Evolutionary conservation across 352 stramenopile species (phyloP).

Genomic region (Phytophthora cactorum): DNA sequence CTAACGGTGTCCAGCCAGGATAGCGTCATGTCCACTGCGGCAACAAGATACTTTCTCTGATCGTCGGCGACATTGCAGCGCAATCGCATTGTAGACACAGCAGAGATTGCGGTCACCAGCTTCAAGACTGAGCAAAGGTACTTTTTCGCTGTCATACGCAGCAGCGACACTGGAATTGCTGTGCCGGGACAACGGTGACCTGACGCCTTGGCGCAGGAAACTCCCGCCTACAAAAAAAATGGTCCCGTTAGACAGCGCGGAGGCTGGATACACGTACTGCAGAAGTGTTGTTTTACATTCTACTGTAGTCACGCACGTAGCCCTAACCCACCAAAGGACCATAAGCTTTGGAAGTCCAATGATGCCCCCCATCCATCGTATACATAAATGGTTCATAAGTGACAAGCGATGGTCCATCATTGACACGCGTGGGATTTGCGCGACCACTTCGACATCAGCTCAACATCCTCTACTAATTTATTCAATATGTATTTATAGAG

Average conservation of each 20-base stretch:
- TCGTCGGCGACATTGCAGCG: slow-evolving; percentile 22
- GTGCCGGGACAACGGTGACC: slow-evolving; percentile 25
- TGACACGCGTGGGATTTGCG: slow-evolving; percentile 27
- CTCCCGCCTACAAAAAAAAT: slow-evolving; percentile 23
- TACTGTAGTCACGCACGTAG: background rate
- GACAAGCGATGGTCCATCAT: background rate
- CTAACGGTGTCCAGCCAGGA: background rate
- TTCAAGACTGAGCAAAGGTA: slow-evolving; percentile 13
- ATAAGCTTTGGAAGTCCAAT: background rate
- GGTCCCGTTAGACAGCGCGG: slow-evolving; percentile 22
- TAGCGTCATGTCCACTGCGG: slow-evolving; percentile 15
- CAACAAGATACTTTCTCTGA: slow-evolving; percentile 33
- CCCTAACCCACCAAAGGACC: background rate
- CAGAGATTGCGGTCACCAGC: slow-evolving; percentile 19
- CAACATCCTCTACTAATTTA: slow-evolving; percentile 11
- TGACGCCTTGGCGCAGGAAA: slow-evolving; percentile 14
- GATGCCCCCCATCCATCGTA: background rate
- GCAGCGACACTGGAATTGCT: slow-evolving; percentile 18
- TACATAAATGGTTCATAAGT: slow-evolving; percentile 5
- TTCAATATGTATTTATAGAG: slow-evolving; percentile 4
- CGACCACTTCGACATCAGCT: slow-evolving; percentile 17
- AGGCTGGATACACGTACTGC: background rate
- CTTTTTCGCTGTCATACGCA: slow-evolving; percentile 32
- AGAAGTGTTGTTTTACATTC: background rate
- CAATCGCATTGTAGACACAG: slow-evolving; percentile 9